A percentile compares a stretch with the other conserved stretches of the same genome.
These are phyloP conservation scores for Claviceps sp. DNA, from an alignment of 2,329 filamentous ascomycete species.

Conservation along the genomic window DNA sequence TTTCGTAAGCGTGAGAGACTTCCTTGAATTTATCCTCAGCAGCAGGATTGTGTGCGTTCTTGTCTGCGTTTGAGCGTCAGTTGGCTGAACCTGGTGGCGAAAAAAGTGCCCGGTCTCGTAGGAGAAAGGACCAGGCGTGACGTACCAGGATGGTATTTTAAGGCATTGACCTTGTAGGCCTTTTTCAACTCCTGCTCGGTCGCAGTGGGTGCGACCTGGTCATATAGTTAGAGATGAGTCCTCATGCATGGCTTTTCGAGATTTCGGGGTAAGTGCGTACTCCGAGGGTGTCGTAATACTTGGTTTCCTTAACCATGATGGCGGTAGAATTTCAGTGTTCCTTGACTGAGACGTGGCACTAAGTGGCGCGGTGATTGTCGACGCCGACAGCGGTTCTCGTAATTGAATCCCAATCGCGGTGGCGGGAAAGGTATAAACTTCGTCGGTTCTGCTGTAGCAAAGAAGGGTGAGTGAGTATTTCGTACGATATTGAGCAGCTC, in stretches of 20 bases:
- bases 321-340: slow-evolving; percentile 7
- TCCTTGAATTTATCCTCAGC: slow-evolving; percentile 99
- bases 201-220: slow-evolving; percentile 62
- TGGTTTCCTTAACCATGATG: slow-evolving; percentile 68
- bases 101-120: not conserved
- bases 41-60: slow-evolving; percentile 86
- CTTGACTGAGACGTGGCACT: slow-evolving; percentile 1
- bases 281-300: slow-evolving; percentile 66
- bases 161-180: slow-evolving; percentile 70
- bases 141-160: slow-evolving; percentile 76
- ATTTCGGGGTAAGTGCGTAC: slow-evolving; percentile 35
- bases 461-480: not conserved
- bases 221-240: not conserved
- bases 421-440: not conserved
- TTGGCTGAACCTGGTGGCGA: not conserved
- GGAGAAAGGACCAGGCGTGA: slow-evolving; percentile 10
- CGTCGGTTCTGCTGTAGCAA: not conserved
- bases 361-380: slow-evolving; percentile 1
- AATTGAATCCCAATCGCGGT: not conserved
- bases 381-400: slow-evolving; percentile 2
- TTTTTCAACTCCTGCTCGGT: slow-evolving; percentile 83
- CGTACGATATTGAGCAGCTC: not conserved
- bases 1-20: slow-evolving; percentile 87
- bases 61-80: slow-evolving; percentile 45
- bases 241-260: not conserved